Conservation (phyloP, 108 stramenopile genomes). For the Cyclostephanos tholiformis region DNA sequence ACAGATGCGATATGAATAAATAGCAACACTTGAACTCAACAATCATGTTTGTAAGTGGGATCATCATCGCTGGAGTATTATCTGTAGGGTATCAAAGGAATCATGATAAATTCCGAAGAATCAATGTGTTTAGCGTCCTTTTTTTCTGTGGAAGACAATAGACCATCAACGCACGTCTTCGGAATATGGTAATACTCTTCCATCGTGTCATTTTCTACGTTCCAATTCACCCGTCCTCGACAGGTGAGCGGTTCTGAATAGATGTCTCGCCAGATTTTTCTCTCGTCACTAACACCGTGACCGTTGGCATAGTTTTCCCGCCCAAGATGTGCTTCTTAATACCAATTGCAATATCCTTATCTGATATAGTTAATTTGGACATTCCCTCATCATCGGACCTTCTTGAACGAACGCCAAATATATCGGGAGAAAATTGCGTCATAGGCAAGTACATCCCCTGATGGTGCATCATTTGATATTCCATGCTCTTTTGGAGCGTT, state of each 20-base stretch:
- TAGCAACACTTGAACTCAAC: no score
- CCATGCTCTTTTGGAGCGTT: slow-evolving; percentile 26
- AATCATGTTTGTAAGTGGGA: no score
- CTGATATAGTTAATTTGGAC: background rate
- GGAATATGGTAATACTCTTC: slow-evolving; percentile 42
- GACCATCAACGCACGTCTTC: slow-evolving; percentile 24
- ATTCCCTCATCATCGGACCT: background rate
- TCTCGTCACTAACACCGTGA: background rate
- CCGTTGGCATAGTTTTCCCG: background rate
- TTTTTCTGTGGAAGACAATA: background rate
- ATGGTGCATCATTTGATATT: slow-evolving; percentile 44
- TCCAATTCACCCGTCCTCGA: slow-evolving; percentile 40
- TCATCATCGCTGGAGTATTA: background rate
- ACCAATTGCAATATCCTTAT: slow-evolving; percentile 25
- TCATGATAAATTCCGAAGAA: background rate
- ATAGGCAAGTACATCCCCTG: slow-evolving; percentile 27
- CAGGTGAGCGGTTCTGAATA: slow-evolving; percentile 28
- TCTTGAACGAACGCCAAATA: slow-evolving; percentile 30
- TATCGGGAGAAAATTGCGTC: slow-evolving; percentile 33
- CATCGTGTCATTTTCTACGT: slow-evolving; percentile 31
- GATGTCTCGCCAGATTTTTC: background rate
- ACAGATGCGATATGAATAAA: no score
- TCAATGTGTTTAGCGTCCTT: background rate
- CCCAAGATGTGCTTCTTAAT: slow-evolving; percentile 16
- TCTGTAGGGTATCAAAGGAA: background rate